Conservation (phyloP, 2,329 filamentous ascomycete genomes). For the Passalora sequoiae region DNA sequence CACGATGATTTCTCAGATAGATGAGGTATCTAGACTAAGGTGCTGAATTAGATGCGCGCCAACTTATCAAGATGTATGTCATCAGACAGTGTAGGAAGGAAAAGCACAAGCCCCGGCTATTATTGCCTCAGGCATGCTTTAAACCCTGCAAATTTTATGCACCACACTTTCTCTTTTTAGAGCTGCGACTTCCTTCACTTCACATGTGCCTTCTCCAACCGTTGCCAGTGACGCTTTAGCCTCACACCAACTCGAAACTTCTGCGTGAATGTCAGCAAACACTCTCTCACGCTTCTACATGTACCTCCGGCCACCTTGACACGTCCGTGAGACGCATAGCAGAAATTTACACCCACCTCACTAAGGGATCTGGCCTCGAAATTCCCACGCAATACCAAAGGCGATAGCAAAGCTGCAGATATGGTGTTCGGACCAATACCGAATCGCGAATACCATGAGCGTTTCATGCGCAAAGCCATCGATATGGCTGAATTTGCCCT, state of each 20-base stretch:
- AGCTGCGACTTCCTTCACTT: slow-evolving; percentile 2
- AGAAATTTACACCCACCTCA: background rate
- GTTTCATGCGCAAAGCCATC: slow-evolving; percentile 80
- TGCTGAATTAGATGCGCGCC: no score
- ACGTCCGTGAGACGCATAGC: background rate
- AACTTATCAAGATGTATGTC: no score
- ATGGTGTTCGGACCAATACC: slow-evolving; percentile 34
- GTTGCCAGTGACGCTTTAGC: background rate
- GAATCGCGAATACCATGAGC: slow-evolving; percentile 47
- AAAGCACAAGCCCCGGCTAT: no score
- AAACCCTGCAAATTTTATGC: no score
- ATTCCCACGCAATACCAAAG: background rate
- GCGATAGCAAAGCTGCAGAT: background rate
- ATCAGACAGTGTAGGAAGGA: no score
- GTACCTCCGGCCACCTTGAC: background rate
- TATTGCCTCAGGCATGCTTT: no score
- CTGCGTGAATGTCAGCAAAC: background rate
- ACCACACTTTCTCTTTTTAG: slow-evolving; percentile 3
- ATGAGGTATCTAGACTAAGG: no score
- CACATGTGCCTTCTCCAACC: slow-evolving; percentile 1
- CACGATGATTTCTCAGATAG: no score
- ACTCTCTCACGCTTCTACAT: background rate
- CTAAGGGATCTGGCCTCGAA: background rate
- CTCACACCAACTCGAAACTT: background rate
- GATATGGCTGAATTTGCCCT: slow-evolving; percentile 86